Percentiles rank a stretch among this genome's conserved stretches.
phyloP scores from a whole-genome alignment of 2,329 filamentous ascomycete species.

The Penicillium brasilianum region DNA sequence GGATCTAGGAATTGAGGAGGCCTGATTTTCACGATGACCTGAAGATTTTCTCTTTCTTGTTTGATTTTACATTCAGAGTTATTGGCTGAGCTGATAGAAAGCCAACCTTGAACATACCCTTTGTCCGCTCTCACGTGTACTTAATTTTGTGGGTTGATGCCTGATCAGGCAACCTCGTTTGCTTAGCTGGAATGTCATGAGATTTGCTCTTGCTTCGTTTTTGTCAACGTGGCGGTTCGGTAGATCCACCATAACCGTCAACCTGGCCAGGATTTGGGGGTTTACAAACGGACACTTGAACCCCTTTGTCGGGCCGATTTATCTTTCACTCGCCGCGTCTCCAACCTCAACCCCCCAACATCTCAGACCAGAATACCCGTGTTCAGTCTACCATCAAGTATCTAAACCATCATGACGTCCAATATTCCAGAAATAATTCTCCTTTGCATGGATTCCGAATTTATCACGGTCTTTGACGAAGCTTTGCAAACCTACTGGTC shows the following conservation, averaged over 20 bases:
- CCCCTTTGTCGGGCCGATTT: not conserved
- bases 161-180: not conserved
- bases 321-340: not conserved
- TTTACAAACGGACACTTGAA: not conserved
- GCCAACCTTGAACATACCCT: not conserved
- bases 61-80: not conserved
- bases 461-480: conserved; percentile 47
- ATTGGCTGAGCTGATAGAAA: not conserved
- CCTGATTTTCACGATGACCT: not conserved
- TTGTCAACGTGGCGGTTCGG: not conserved
- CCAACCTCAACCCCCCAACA: too few relatives aligned
- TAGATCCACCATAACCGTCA: not conserved
- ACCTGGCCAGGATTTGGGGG: not conserved
- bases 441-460: conserved; percentile 49
- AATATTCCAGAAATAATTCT: conserved; percentile 50
- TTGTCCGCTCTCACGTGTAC: too few relatives aligned
- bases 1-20: conserved; percentile 31
- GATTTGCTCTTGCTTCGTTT: not conserved
- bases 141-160: not conserved
- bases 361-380: not conserved
- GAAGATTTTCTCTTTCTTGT: not conserved
- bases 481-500: conserved; percentile 43
- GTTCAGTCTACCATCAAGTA: not conserved
- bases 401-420: conserved; percentile 28
- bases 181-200: not conserved